A percentile compares a stretch with the other conserved stretches of the same genome.
Conservation (phyloP, 805 yeast genomes). For the Myxozyma neglecta region DNA sequence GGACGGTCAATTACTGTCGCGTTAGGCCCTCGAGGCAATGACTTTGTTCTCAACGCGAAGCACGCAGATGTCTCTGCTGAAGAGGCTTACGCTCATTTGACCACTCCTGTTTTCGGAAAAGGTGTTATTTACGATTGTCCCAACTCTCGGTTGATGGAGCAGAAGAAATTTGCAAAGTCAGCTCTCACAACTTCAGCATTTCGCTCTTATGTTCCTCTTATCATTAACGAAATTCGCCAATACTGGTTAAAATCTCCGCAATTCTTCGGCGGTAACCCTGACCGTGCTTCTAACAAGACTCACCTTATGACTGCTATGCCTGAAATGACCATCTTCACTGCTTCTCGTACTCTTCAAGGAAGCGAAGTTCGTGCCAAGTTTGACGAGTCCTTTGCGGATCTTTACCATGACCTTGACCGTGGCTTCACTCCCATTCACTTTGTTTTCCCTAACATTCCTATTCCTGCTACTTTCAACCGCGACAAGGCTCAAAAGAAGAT, state of each 20-base stretch:
- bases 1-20: slow-evolving; percentile 95
- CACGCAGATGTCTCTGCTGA: slow-evolving; percentile 90
- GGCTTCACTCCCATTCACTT: slow-evolving; percentile 96
- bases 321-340: slow-evolving; percentile 94
- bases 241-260: slow-evolving; percentile 59
- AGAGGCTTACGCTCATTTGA: slow-evolving; percentile 90
- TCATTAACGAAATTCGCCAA: slow-evolving; percentile 69
- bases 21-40: slow-evolving; percentile 97
- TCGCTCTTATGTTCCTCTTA: slow-evolving; percentile 81
- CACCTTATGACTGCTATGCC: slow-evolving; percentile 81
- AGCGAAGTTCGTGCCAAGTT: slow-evolving; percentile 84
- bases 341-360: slow-evolving; percentile 87
- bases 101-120: slow-evolving; percentile 99
- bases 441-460: slow-evolving; percentile 90
- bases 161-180: slow-evolving; percentile 91
- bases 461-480: slow-evolving; percentile 79
- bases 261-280: slow-evolving; percentile 45
- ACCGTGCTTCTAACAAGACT: slow-evolving; percentile 36
- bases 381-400: slow-evolving; percentile 76
- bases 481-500: slow-evolving; percentile 85
- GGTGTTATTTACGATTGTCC: slow-evolving; percentile 98
- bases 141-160: slow-evolving; percentile 92
- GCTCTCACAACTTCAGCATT: slow-evolving; percentile 86
- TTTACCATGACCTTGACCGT: slow-evolving; percentile 89
- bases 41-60: slow-evolving; percentile 89